Conservation (phyloP, 2,329 filamentous ascomycete genomes). For the Beauveria australis region DNA sequence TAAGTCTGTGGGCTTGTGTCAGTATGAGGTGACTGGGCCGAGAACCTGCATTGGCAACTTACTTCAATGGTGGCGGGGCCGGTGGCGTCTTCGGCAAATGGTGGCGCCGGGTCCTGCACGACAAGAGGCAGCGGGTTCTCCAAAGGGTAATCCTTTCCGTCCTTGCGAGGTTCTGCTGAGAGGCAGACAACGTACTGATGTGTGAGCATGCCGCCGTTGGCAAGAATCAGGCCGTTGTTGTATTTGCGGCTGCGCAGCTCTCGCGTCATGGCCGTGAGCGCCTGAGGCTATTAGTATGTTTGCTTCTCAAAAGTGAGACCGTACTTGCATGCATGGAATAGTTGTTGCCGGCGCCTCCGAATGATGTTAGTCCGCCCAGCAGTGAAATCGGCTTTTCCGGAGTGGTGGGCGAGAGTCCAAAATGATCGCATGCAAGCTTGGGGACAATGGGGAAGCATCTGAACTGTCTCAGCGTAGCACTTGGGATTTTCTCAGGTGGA, state of each 20-base stretch:
- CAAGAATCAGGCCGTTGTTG: constrained; percentile 49
- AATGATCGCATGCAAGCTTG: constrained; percentile 54
- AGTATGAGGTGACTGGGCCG: not conserved
- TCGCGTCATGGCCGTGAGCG: constrained; percentile 46
- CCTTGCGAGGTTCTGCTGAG: constrained; percentile 32
- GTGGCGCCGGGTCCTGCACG: constrained; percentile 11
- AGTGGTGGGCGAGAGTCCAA: constrained; percentile 40
- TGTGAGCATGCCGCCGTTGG: constrained; percentile 57
- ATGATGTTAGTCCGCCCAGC: constrained; percentile 58
- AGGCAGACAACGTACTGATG: constrained; percentile 57
- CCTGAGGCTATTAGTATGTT: constrained; percentile 12
- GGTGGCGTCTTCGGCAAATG: constrained; percentile 14
- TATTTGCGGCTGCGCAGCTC: constrained; percentile 38
- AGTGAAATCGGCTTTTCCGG: constrained; percentile 47
- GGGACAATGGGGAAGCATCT: constrained; percentile 64
- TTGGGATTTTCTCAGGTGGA: constrained; percentile 4
- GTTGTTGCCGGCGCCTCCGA: constrained; percentile 63
- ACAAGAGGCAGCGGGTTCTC: constrained; percentile 13
- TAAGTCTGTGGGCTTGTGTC: constrained; percentile 19
- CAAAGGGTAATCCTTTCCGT: constrained; percentile 11
- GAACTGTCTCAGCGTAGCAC: not conserved
- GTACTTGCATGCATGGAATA: constrained; percentile 57
- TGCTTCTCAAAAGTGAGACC: constrained; percentile 21
- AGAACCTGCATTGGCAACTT: constrained; percentile 3
- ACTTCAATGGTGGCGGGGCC: constrained; percentile 21